Conservation (phyloP, 176 grass and related monocot genomes). For the Saccharum spontaneum region DNA sequence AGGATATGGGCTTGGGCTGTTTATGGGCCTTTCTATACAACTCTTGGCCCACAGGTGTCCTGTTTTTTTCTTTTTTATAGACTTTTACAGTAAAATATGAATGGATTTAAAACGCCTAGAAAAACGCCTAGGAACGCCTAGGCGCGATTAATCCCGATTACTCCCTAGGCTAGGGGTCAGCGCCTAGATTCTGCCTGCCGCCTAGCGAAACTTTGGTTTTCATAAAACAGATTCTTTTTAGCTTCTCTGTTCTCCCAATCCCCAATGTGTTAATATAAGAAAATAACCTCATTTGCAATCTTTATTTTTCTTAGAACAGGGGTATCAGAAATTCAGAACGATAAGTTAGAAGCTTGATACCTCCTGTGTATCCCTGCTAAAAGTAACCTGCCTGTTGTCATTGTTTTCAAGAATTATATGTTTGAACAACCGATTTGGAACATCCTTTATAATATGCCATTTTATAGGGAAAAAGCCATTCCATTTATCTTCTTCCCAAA, state of each 20-base stretch:
- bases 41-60: too few species aligned
- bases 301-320: not conserved
- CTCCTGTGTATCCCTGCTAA: slow-evolving; percentile 90
- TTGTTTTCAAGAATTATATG: slow-evolving; percentile 94
- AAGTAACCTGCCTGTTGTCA: slow-evolving; percentile 64
- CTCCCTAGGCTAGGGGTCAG: too few species aligned
- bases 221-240: not conserved
- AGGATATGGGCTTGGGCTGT: too few species aligned
- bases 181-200: too few species aligned
- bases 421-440: slow-evolving; percentile 65
- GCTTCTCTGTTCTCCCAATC: not conserved
- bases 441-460: slow-evolving; percentile 87
- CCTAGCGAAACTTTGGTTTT: too few species aligned
- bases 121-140: too few species aligned
- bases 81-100: too few species aligned
- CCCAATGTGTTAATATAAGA: not conserved
- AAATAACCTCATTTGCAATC: slow-evolving; percentile 8
- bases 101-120: too few species aligned
- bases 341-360: slow-evolving; percentile 40
- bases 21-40: too few species aligned
- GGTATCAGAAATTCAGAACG: not conserved
- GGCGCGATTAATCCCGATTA: too few species aligned
- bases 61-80: too few species aligned
- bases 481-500: slow-evolving; percentile 75
- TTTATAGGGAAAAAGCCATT: slow-evolving; percentile 81